These are phyloP conservation scores for Cajanus cajan DNA, from an alignment of 306 rosid genomes.

Conservation along the genomic window DNA sequence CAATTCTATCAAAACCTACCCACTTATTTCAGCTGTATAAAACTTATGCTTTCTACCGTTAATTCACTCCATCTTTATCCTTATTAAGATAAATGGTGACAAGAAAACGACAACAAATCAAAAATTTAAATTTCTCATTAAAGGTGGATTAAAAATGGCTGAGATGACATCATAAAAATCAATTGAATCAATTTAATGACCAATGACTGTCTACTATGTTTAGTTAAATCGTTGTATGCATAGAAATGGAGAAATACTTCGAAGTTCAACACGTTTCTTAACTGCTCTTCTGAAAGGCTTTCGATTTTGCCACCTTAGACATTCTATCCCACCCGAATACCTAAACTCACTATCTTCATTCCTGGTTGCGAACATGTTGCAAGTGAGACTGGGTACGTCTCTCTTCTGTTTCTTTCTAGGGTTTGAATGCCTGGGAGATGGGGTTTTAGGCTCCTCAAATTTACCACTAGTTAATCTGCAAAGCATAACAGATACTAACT, in stretches of 20 bases:
- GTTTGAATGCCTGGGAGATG: constrained; percentile 66
- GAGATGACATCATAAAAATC: constrained; percentile 45
- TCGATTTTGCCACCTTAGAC: constrained; percentile 79
- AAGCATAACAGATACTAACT: constrained; percentile 27
- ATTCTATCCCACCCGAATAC: constrained; percentile 54
- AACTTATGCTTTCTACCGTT: not conserved
- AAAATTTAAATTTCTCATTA: constrained; percentile 14
- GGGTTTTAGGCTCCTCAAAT: constrained; percentile 83
- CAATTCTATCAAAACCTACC: not conserved
- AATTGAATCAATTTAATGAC: constrained; percentile 73
- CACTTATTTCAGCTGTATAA: not conserved
- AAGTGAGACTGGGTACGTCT: constrained; percentile 28
- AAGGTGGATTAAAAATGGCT: constrained; percentile 32
- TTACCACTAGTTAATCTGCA: constrained; percentile 54
- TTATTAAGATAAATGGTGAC: constrained; percentile 6
- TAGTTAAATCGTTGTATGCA: constrained; percentile 39
- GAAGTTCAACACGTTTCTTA: constrained; percentile 66
- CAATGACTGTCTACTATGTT: constrained; percentile 37
- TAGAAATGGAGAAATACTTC: constrained; percentile 55
- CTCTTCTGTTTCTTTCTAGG: constrained; percentile 57
- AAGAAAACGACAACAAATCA: constrained; percentile 14
- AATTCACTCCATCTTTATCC: not conserved
- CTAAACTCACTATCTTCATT: constrained; percentile 36
- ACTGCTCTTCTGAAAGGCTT: constrained; percentile 85
- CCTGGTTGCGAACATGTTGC: constrained; percentile 28